phyloP scores from a whole-genome alignment of 257 asterid species.

The Solanum rostratum region DNA sequence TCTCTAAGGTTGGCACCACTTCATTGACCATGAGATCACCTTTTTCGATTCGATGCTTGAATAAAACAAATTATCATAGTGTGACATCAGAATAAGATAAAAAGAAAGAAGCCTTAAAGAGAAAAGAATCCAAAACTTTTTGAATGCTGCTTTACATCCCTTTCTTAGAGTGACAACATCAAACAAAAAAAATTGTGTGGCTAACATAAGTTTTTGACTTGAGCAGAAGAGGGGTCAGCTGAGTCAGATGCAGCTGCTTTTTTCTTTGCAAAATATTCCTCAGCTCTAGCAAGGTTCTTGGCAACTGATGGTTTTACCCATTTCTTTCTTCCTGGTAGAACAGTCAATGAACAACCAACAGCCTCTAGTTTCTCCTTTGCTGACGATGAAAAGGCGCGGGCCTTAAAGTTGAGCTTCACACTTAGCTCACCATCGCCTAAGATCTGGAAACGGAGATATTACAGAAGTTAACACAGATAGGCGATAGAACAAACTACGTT shows the following conservation, averaged over 20 bases:
- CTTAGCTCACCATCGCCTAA: slow-evolving; percentile 63
- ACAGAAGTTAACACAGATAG: not conserved
- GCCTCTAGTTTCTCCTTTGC: slow-evolving; percentile 69
- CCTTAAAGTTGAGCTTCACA: slow-evolving; percentile 52
- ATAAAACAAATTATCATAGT: not conserved
- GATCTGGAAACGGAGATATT: slow-evolving; percentile 26
- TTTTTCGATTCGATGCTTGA: not conserved
- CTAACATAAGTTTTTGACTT: slow-evolving; percentile 4
- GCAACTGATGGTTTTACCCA: slow-evolving; percentile 69
- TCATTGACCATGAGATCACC: not conserved
- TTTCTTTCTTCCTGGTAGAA: slow-evolving; percentile 73
- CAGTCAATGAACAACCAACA: slow-evolving; percentile 39
- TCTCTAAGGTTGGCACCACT: not conserved
- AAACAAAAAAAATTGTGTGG: not conserved
- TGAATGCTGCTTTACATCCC: slow-evolving; percentile 7
- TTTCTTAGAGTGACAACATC: slow-evolving; percentile 3
- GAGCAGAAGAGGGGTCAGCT: slow-evolving; percentile 27
- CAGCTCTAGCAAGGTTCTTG: slow-evolving; percentile 72
- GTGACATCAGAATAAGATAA: not conserved
- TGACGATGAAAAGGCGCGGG: slow-evolving; percentile 56
- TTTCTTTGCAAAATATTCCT: slow-evolving; percentile 81
- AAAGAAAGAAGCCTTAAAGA: not conserved
- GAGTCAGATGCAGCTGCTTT: slow-evolving; percentile 38
- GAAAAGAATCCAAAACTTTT: slow-evolving; percentile 1
- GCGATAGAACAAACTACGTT: not conserved